These are phyloP conservation scores for Schizochytrium sp. DNA, from an alignment of 108 stramenopile species.

Conservation along the genomic window DNA sequence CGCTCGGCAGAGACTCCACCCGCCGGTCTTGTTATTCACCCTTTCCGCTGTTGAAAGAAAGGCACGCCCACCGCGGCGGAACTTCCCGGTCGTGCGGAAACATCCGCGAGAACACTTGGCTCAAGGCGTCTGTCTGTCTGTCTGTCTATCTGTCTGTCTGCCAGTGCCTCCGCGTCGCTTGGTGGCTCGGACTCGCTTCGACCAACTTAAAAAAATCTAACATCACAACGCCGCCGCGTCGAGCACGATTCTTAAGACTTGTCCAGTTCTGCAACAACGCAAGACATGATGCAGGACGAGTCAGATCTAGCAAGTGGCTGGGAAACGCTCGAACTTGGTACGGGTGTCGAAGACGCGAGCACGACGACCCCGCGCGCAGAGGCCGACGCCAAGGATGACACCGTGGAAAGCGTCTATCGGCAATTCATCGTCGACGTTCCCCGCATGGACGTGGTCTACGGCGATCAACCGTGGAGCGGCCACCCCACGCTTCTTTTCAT, in stretches of 20 bases:
- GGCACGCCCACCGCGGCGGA: too few species aligned
- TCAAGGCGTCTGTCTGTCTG: too few species aligned
- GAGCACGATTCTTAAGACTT: neutral
- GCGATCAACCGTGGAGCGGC: neutral
- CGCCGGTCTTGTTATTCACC: too few species aligned
- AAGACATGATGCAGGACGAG: neutral
- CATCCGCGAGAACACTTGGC: too few species aligned
- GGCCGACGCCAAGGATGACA: neutral
- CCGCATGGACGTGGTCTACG: neutral
- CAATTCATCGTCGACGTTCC: neutral
- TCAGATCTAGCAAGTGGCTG: neutral
- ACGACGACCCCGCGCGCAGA: neutral
- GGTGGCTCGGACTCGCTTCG: too few species aligned
- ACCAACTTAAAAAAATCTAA: neutral
- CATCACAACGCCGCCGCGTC: neutral
- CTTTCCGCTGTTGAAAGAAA: too few species aligned
- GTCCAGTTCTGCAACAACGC: too few species aligned
- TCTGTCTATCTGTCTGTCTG: too few species aligned
- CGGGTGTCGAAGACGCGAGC: neutral
- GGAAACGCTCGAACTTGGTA: neutral
- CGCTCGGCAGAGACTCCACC: too few species aligned
- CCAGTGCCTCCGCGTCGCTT: too few species aligned
- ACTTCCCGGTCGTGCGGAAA: too few species aligned
- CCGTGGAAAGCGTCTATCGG: neutral
- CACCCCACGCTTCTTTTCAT: slow-evolving; percentile 1